Base-by-base conservation (phyloP, 2,329 filamentous ascomycete genomes). In the Dothistroma septosporum region DNA sequence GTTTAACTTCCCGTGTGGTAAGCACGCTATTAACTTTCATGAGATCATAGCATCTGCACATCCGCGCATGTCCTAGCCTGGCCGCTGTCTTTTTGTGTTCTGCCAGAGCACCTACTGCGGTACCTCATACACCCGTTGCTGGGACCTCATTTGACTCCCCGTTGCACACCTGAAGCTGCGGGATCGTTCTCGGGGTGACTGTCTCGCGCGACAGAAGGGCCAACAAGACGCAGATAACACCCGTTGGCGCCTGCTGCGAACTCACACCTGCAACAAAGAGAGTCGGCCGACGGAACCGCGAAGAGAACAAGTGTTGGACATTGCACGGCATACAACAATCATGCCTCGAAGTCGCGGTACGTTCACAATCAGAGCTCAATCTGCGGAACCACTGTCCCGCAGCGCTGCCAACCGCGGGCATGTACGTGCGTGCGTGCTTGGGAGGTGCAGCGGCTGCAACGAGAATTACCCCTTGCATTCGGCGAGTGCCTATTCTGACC, bases 321-420 rank as follows among this genome's bases (percentile, higher is more conserved):
- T 65, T 14, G 62, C 61, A 62, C 66, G 71, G 52, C 65, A 44
- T 61, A 62, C 66, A 71, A 52, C 65, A 28, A 28, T 6, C 24
- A 74, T 74, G 73, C 71, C 73, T 70, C 72, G 73, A 61, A 71
- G 69, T 64, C 71, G 72, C 57, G 71, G 71, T 73, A 69, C 59
- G 71, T 72, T 47, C 8, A 53, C 9, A 37, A 2, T 46, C 21
- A 55, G 57, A 59, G 52, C 63, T 59, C 53, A 33, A 56, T 22
- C 56, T 54, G 61, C 53, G 60, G 55, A 37, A 52, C 48, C 59
- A 28, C 24, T 28, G 24, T 31, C 33, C 19, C 10, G 19, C 47
- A 31, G 54, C 50, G 22, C 47, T 55, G 50, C 24, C 31, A 53
- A 14, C 50, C 50, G 28, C 21, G 2, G 50, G 24, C 24, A 6